These are phyloP conservation scores for Picochlorum costavermella DNA, from an alignment of 139 green algal genomes.

Conservation along the genomic window DNA sequence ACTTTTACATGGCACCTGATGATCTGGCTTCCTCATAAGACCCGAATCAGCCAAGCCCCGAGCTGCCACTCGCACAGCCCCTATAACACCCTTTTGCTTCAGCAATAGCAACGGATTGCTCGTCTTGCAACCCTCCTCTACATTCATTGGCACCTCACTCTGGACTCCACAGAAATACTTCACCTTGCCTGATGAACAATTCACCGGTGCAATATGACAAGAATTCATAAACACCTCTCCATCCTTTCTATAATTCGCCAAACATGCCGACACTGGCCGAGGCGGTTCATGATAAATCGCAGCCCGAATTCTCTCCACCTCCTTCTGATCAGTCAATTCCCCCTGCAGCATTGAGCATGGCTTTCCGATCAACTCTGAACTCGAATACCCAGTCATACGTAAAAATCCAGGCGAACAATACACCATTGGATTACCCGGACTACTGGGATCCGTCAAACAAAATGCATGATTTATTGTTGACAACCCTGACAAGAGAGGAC, in stretches of 20 bases:
- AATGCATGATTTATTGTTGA: constrained; percentile 43
- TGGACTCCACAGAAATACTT: constrained; percentile 57
- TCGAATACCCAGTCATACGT: constrained; percentile 27
- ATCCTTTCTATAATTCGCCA: constrained; percentile 55
- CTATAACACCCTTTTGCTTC: constrained; percentile 38
- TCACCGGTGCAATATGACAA: constrained; percentile 50
- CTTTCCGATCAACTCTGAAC: constrained; percentile 6
- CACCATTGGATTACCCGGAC: constrained; percentile 56
- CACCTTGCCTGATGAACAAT: constrained; percentile 32
- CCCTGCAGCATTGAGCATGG: constrained; percentile 33
- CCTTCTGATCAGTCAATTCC: constrained; percentile 22
- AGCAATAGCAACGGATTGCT: constrained; percentile 7
- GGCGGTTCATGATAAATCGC: constrained; percentile 30
- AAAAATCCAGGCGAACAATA: constrained; percentile 48
- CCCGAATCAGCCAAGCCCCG: constrained; percentile 24
- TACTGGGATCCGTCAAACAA: constrained; percentile 44
- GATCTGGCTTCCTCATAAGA: constrained; percentile 8
- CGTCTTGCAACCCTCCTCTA: too few relatives aligned
- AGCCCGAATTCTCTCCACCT: constrained; percentile 27
- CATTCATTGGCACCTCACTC: constrained; percentile 2
- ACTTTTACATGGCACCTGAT: neutral
- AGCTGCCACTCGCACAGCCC: constrained; percentile 38
- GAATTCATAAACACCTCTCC: constrained; percentile 44
- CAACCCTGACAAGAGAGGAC: constrained; percentile 39
- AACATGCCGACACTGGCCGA: constrained; percentile 17